A percentile compares a stretch with the other conserved stretches of the same genome.
These are phyloP conservation scores for Citropsis articulata DNA, from an alignment of 345 rosid species.

Conservation along the genomic window DNA sequence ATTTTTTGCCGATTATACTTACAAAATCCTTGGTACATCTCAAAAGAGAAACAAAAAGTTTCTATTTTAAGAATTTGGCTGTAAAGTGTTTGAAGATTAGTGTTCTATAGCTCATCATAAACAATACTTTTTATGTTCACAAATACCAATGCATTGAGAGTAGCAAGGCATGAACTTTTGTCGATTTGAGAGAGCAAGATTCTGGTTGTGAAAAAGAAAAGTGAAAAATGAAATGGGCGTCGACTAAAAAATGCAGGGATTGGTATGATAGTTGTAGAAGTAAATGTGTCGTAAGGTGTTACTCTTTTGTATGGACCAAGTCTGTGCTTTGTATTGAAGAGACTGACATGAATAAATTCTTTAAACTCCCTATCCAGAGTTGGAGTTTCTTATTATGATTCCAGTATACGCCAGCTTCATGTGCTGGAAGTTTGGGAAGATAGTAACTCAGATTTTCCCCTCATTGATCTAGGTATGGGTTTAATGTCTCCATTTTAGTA, in stretches of 20 bases:
- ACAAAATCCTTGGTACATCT: not conserved
- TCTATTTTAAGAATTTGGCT: not conserved
- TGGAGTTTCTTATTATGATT: slow-evolving; percentile 89
- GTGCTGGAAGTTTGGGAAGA: slow-evolving; percentile 97
- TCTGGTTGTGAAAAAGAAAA: not conserved
- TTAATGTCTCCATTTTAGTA: slow-evolving; percentile 12
- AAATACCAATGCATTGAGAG: not conserved
- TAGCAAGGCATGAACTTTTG: not conserved
- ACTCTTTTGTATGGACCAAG: not conserved
- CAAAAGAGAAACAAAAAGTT: not conserved
- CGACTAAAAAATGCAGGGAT: not conserved
- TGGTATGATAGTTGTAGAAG: not conserved
- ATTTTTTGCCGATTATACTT: not conserved
- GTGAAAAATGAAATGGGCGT: not conserved
- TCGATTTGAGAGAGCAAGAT: not conserved
- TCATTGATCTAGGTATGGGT: slow-evolving; percentile 70
- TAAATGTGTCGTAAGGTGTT: not conserved
- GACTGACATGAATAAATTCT: not conserved
- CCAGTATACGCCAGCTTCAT: slow-evolving; percentile 75
- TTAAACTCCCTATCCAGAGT: slow-evolving; percentile 37
- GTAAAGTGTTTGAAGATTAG: not conserved
- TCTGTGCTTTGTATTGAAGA: not conserved
- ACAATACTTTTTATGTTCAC: not conserved
- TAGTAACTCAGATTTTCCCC: slow-evolving; percentile 60
- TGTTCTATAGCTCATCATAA: not conserved